phyloP scores from a whole-genome alignment of 768 basidiomycete species.

The Exidia glandulosa region DNA sequence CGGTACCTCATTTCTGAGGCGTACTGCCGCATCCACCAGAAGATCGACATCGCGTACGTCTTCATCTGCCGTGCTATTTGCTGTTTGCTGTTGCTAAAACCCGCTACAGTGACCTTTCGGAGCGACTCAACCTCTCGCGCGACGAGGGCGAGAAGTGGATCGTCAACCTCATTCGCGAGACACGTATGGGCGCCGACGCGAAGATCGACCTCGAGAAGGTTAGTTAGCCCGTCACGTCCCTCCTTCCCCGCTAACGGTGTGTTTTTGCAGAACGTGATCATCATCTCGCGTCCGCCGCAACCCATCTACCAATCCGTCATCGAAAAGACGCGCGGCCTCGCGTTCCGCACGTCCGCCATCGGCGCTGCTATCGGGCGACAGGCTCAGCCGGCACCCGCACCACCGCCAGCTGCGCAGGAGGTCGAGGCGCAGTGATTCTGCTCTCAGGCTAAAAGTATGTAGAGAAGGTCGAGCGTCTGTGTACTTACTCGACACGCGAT shows the following conservation, averaged over 20 bases:
- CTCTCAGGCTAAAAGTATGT: too few species aligned
- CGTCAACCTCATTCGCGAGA: slow-evolving; percentile 96
- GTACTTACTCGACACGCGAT: too few species aligned
- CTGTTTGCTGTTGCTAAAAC: not conserved
- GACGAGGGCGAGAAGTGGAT: slow-evolving; percentile 99
- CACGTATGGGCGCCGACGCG: slow-evolving; percentile 91
- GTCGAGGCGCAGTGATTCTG: not conserved
- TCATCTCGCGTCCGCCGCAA: slow-evolving; percentile 81
- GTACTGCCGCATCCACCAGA: slow-evolving; percentile 94
- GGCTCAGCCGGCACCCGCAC: slow-evolving; percentile 1
- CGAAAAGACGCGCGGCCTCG: slow-evolving; percentile 87
- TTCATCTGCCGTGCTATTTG: not conserved
- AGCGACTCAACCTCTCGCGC: slow-evolving; percentile 82
- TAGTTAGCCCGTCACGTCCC: slow-evolving; percentile 8
- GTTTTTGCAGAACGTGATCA: slow-evolving; percentile 76
- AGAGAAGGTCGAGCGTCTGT: too few species aligned
- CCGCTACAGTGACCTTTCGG: slow-evolving; percentile 69
- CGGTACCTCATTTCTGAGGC: slow-evolving; percentile 94
- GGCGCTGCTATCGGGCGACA: slow-evolving; percentile 56
- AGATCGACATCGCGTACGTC: slow-evolving; percentile 73
- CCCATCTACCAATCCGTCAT: slow-evolving; percentile 92
- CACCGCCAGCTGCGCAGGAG: not conserved
- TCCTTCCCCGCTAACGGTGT: not conserved
- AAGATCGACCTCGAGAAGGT: slow-evolving; percentile 97
- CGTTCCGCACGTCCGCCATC: slow-evolving; percentile 82